Percentiles rank a stretch among this genome's conserved stretches.
These are phyloP conservation scores for Echinosophora koreensis DNA, from an alignment of 306 rosid species.

Conservation along the genomic window DNA sequence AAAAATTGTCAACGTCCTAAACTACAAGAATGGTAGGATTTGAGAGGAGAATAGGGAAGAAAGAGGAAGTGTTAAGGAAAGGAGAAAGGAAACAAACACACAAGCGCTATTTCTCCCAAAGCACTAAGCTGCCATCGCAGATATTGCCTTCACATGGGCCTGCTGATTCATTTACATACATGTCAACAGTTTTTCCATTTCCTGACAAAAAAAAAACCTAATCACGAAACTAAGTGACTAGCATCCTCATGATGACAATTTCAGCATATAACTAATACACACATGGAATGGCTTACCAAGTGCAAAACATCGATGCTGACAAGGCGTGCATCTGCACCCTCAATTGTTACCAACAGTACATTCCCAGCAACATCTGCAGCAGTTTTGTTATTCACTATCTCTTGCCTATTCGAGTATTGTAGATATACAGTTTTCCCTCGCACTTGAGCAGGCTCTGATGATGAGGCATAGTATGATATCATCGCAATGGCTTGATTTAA, in stretches of 20 bases:
- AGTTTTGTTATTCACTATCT: slow-evolving; percentile 98
- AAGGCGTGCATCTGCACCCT: slow-evolving; percentile 95
- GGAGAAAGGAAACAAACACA: slow-evolving; percentile 99
- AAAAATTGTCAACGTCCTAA: slow-evolving; percentile 67
- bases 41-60: slow-evolving; percentile 87
- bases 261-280: slow-evolving; percentile 55
- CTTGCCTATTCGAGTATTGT: slow-evolving; percentile 98
- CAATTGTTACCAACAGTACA: slow-evolving; percentile 94
- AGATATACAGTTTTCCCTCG: slow-evolving; percentile 97
- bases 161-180: slow-evolving; percentile 98
- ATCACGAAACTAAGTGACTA: slow-evolving; percentile 62
- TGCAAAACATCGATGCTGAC: slow-evolving; percentile 99
- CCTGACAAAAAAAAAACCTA: slow-evolving; percentile 83
- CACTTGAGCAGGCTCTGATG: slow-evolving; percentile 99
- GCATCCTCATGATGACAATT: slow-evolving; percentile 57
- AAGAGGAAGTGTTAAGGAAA: slow-evolving; percentile 92
- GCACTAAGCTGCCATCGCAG: slow-evolving; percentile 99
- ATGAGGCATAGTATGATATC: slow-evolving; percentile 97
- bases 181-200: slow-evolving; percentile 79
- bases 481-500: slow-evolving; percentile 97
- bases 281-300: slow-evolving; percentile 76
- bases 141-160: slow-evolving; percentile 98
- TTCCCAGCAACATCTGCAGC: slow-evolving; percentile 99
- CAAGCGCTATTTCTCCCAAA: slow-evolving; percentile 98
- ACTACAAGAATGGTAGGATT: slow-evolving; percentile 75